Evolutionary conservation across 2,329 filamentous ascomycete genomes (phyloP), one percentile per base, ranked within the genome.

Genomic region (Aspergillus sclerotialis): DNA sequence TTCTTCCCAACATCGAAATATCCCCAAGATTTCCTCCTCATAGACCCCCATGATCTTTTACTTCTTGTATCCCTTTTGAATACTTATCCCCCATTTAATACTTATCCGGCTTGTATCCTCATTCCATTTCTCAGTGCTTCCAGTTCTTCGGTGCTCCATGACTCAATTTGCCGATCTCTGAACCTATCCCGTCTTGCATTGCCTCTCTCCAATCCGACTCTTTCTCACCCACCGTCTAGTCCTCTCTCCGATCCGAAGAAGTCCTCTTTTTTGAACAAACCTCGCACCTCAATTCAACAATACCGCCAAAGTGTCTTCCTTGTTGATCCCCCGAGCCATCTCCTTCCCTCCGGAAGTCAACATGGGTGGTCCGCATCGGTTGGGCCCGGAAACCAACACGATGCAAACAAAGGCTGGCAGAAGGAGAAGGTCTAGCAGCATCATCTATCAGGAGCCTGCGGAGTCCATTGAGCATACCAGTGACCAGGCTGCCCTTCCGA

Each of bases 391-490:
- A 77, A 77, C 77, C 64, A 73, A 63, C 61, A 78, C 73, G 69
- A 67, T 58, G 52, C 75, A 81, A 54, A 73, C 74, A 55, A 79
- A 82, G 61, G 70, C 73, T 48, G 82, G 80, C 49, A 77, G 90
- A 65, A 80, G 90, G 75, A 82, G 92, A 72, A 82, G 92, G 68
- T 96, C 92, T 65, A 95, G 90, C 72, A 96, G 90, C 69, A 81
- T 98, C 68, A 88, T 98, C 67, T 96, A 96, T 67, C 89, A 94
- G 59, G 92, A 98, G 65, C 92, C 92, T 36, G 81, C 83, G 41
- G 92, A 98, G 73, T 94, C 90, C 37, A 80, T 95, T 58, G 92
- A 98, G 72, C 92, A 95, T 68, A 86, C 94, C 65, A 95, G 84
- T 59, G 92, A 98, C 65, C 92, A 96, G 72, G 85, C 88, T 37